Evolutionary conservation across 2,329 filamentous ascomycete genomes (phyloP).

Genomic region (Tolypocladium tundrense): DNA sequence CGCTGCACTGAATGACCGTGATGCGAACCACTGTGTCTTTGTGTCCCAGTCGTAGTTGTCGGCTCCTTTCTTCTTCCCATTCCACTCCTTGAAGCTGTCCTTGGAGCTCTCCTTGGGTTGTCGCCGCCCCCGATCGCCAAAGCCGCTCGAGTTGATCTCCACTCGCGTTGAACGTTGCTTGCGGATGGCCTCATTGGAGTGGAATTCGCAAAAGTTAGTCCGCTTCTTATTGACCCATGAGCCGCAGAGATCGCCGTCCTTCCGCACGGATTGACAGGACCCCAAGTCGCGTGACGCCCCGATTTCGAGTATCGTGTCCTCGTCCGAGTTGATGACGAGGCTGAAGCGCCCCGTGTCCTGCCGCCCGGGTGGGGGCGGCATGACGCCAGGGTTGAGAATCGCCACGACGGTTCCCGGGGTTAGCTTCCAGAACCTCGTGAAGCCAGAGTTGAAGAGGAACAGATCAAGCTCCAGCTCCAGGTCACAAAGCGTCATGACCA

Average conservation of each 20-base stretch:
- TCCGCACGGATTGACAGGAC: slow-evolving; percentile 76
- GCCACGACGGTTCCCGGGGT: slow-evolving; percentile 83
- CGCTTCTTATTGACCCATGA: slow-evolving; percentile 82
- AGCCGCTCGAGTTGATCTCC: slow-evolving; percentile 66
- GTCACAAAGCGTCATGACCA: slow-evolving; percentile 82
- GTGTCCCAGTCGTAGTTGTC: slow-evolving; percentile 48
- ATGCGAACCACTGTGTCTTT: slow-evolving; percentile 46
- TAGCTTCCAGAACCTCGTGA: slow-evolving; percentile 91
- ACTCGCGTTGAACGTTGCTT: slow-evolving; percentile 57
- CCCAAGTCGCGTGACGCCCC: slow-evolving; percentile 77
- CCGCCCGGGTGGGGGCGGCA: slow-evolving; percentile 71
- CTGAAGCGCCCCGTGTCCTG: slow-evolving; percentile 76
- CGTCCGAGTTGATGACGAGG: slow-evolving; percentile 73
- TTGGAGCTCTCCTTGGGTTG: slow-evolving; percentile 12
- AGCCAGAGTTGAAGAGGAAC: slow-evolving; percentile 84
- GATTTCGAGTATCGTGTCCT: slow-evolving; percentile 83
- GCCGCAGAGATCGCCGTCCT: slow-evolving; percentile 71
- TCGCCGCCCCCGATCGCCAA: slow-evolving; percentile 21
- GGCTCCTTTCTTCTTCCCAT: slow-evolving; percentile 9
- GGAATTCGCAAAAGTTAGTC: slow-evolving; percentile 87
- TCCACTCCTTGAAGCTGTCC: slow-evolving; percentile 5
- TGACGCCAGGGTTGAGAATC: slow-evolving; percentile 81
- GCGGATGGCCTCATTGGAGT: slow-evolving; percentile 71
- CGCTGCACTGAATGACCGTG: slow-evolving; percentile 42
- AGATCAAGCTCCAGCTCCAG: slow-evolving; percentile 85